phyloP scores from a whole-genome alignment of 202 grass and related monocot species.

The Dendrocalamus latiflorus region DNA sequence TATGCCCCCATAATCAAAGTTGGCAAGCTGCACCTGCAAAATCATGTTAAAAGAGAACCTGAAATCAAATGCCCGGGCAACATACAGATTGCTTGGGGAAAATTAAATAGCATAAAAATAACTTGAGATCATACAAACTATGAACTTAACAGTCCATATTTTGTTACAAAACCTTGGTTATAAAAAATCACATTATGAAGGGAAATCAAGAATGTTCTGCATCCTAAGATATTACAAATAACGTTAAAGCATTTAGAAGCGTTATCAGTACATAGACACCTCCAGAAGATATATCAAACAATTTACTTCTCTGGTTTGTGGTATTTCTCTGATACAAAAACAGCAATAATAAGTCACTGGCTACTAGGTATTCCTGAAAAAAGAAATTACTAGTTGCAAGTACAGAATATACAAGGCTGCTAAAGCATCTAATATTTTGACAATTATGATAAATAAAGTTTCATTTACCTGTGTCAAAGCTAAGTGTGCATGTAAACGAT shows the following conservation, averaged over 20 bases:
- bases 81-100: background rate
- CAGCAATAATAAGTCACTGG: background rate
- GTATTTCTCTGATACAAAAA: background rate
- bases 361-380: background rate
- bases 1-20: constrained; percentile 66
- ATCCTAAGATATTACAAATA: background rate
- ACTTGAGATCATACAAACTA: background rate
- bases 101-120: background rate
- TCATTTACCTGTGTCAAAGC: constrained; percentile 65
- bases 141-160: background rate
- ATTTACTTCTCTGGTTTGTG: background rate
- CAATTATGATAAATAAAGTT: background rate
- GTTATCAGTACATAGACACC: background rate
- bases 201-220: background rate
- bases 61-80: background rate
- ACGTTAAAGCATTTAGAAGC: background rate
- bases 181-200: background rate
- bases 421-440: background rate
- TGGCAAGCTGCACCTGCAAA: constrained; percentile 59
- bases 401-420: background rate
- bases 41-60: background rate
- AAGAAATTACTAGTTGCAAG: background rate
- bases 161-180: background rate
- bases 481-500: constrained; percentile 48
- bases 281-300: background rate